phyloP scores from a whole-genome alignment of 805 yeast species.

The Metschnikowia chrysomelidarum region DNA sequence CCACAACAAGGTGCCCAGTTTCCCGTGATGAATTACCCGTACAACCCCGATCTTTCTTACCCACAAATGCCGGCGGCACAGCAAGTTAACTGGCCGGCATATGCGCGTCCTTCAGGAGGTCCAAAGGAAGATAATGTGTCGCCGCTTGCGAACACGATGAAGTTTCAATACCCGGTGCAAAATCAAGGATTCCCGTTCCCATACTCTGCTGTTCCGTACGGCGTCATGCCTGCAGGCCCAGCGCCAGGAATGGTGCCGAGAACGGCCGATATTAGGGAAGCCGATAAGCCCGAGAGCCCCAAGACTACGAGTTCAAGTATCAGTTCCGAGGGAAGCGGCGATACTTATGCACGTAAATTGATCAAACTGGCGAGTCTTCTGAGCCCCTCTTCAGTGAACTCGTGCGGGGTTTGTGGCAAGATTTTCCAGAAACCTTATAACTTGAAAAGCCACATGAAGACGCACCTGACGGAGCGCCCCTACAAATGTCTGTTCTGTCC shows the following conservation, averaged over 20 bases:
- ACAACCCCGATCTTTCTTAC: constrained; percentile 8
- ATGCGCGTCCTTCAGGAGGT: constrained; percentile 1
- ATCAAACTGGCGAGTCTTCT: constrained; percentile 38
- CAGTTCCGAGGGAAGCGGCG: neutral
- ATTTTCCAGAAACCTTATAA: constrained; percentile 49
- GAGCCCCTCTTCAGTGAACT: constrained; percentile 27
- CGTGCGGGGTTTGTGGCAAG: constrained; percentile 45
- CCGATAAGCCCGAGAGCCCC: no score
- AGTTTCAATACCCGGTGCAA: constrained; percentile 1
- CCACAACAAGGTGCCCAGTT: constrained; percentile 4
- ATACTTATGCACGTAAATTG: constrained; percentile 4
- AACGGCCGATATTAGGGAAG: constrained; percentile 1
- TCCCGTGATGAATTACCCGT: constrained; percentile 4
- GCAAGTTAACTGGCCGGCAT: constrained; percentile 1
- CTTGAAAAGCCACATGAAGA: constrained; percentile 48
- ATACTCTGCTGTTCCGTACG: constrained; percentile 6
- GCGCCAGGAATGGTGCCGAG: constrained; percentile 4
- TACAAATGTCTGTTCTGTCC: constrained; percentile 62
- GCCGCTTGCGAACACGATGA: constrained; percentile 7
- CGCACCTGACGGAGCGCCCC: constrained; percentile 67
- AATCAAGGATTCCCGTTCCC: constrained; percentile 2
- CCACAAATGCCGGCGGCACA: constrained; percentile 3
- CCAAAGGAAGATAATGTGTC: constrained; percentile 9
- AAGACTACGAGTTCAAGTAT: no score
- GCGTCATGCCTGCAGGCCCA: constrained; percentile 1